Evolutionary conservation across 176 grass and related monocot species (phyloP).

Genomic region (Carex myosuroides): DNA sequence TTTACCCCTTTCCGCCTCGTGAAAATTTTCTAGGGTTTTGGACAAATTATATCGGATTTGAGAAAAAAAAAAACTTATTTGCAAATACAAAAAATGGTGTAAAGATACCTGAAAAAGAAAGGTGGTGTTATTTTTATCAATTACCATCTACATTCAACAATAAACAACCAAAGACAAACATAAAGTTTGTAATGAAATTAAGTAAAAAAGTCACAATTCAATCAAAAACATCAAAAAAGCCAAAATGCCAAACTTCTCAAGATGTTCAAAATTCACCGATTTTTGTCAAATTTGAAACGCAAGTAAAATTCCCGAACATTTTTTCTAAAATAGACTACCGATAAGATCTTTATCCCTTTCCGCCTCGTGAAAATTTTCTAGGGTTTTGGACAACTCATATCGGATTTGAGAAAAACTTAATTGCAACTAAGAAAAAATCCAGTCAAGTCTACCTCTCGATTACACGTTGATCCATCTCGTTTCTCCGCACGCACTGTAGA

Average conservation of each 20-base stretch:
- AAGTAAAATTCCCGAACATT: not conserved
- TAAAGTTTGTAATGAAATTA: not conserved
- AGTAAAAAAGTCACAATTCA: not conserved
- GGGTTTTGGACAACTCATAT: not conserved
- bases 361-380: not conserved
- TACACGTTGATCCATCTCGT: no score
- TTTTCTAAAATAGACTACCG: not conserved
- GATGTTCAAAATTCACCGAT: not conserved
- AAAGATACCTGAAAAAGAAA: not conserved
- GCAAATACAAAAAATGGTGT: not conserved
- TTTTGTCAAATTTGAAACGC: not conserved
- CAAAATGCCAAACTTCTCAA: not conserved
- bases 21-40: constrained; percentile 1
- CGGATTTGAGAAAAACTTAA: no score
- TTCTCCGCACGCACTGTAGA: no score
- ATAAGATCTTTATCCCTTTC: not conserved
- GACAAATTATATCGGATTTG: not conserved
- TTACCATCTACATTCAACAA: not conserved
- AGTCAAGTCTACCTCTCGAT: no score
- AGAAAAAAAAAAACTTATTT: no score
- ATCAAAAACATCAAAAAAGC: not conserved
- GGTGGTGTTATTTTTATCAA: not conserved
- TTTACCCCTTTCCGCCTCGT: not conserved
- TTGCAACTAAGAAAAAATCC: no score
- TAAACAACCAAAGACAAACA: not conserved